Evolutionary conservation across 2,329 filamentous ascomycete genomes (phyloP), one percentile per base, ranked within the genome.

Genomic region (Fusarium marasasianum): DNA sequence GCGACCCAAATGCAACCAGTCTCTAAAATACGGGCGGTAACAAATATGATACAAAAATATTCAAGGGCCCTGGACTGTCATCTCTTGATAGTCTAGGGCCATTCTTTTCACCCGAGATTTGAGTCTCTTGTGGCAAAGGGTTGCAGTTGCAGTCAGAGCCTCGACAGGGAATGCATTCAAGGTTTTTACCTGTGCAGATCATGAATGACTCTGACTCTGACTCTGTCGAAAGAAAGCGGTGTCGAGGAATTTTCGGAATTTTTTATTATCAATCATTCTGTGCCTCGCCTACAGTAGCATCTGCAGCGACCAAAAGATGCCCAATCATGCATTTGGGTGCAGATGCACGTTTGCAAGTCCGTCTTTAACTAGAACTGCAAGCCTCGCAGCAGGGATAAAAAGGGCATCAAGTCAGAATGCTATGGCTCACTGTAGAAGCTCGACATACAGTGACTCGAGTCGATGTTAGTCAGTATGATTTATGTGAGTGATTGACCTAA

Each of bases 151-250:
- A 48, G 56, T 40, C 61, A 63, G 41, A 38, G 31, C n/a, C 56
- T 57, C 43, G 56, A 55, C 70, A 58, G 31, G 65, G 59, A 47
- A 71, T 29, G 45, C 31, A 35, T 37, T 66, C 53, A 65, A 71
- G 60, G 59, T 60, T 70, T 68, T 56, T 62, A 69, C 65, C 35
- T 45, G 75, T 69, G 75, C 71, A 73, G 74, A 75, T 78, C 76
- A 68, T 66, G 59, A 63, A 76, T 60, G 68, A 68, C 63, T 55
- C 26, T n/a, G 66, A 66, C 63, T 55, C 37, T 29, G 65, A 63
- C 62, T 48, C 24, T 56, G 41, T 40, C 26, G n/a, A 44, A 51
- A 68, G 67, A 58, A 74, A 76, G 76, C 76, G 76, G 74, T 77
- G 76, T 76, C 76, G 44, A 69, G 59, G 40, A 63, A 51, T 53